phyloP scores from a whole-genome alignment of 140 eudicot species.

The Oenanthe javanica region DNA sequence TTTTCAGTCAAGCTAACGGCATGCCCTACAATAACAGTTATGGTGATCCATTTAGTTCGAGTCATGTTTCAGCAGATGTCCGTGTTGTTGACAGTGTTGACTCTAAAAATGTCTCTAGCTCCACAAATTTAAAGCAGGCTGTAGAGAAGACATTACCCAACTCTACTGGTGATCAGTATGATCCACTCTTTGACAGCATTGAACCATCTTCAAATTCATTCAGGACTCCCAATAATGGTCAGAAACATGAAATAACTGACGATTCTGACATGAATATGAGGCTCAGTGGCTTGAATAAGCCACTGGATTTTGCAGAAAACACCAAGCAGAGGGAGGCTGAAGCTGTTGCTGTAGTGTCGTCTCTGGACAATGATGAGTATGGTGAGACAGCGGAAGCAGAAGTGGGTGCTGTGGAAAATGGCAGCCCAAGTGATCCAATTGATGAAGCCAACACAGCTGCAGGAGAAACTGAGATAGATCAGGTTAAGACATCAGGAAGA shows the following conservation, averaged over 20 bases:
- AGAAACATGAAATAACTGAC: slow-evolving; percentile 22
- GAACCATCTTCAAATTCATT: slow-evolving; percentile 35
- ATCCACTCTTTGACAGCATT: slow-evolving; percentile 81
- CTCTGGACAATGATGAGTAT: slow-evolving; percentile 58
- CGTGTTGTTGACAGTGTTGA: slow-evolving; percentile 21
- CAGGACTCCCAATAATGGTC: slow-evolving; percentile 15
- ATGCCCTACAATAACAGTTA: slow-evolving; percentile 20
- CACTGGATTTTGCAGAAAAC: slow-evolving; percentile 30
- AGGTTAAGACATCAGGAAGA: slow-evolving; percentile 45
- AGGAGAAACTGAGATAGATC: slow-evolving; percentile 76
- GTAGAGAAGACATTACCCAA: slow-evolving; percentile 22
- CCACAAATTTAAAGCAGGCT: slow-evolving; percentile 20
- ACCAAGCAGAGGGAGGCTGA: slow-evolving; percentile 33
- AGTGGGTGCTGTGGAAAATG: slow-evolving; percentile 74
- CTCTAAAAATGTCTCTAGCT: slow-evolving; percentile 11
- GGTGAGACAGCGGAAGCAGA: slow-evolving; percentile 96
- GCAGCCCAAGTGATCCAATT: slow-evolving; percentile 58
- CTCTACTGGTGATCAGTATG: slow-evolving; percentile 66
- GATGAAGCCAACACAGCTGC: slow-evolving; percentile 31
- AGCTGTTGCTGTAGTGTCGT: slow-evolving; percentile 29
- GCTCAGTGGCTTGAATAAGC: slow-evolving; percentile 34
- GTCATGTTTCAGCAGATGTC: slow-evolving; percentile 31
- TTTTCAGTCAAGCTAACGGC: slow-evolving; percentile 29
- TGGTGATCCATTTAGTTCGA: slow-evolving; percentile 27
- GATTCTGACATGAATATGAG: slow-evolving; percentile 25